Evolutionary conservation across 768 basidiomycete genomes (phyloP).

Genomic region (Leccinum rimulosum): DNA sequence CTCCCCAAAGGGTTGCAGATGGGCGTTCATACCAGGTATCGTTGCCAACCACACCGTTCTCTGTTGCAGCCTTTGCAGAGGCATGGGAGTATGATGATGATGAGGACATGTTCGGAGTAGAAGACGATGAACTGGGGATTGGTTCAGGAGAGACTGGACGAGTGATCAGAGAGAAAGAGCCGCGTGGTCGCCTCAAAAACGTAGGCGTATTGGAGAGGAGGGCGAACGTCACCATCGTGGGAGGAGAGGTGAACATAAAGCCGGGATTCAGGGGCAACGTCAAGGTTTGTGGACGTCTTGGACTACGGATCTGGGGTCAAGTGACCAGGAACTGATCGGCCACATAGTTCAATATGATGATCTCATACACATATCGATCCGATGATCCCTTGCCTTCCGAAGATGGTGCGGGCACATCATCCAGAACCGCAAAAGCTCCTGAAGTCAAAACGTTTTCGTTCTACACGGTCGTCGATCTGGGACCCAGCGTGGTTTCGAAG

Average conservation of each 20-base stretch:
- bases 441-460: slow-evolving; percentile 90
- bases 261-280: slow-evolving; percentile 75
- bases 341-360: slow-evolving; percentile 88
- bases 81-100: slow-evolving; percentile 99
- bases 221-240: slow-evolving; percentile 86
- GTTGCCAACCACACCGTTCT: slow-evolving; percentile 74
- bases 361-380: slow-evolving; percentile 90
- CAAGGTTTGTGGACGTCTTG: slow-evolving; percentile 52
- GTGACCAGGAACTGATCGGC: slow-evolving; percentile 1
- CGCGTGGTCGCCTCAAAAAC: slow-evolving; percentile 49
- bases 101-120: slow-evolving; percentile 70
- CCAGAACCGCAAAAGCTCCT: slow-evolving; percentile 48
- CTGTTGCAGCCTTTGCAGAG: slow-evolving; percentile 89
- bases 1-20: slow-evolving; percentile 59
- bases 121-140: slow-evolving; percentile 38
- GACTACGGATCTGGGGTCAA: neutral
- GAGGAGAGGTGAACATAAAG: slow-evolving; percentile 84
- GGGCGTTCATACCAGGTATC: slow-evolving; percentile 64
- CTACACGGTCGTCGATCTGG: slow-evolving; percentile 81
- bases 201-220: slow-evolving; percentile 85
- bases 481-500: slow-evolving; percentile 59
- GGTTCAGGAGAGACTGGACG: slow-evolving; percentile 33
- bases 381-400: slow-evolving; percentile 78
- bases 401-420: slow-evolving; percentile 49
- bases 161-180: slow-evolving; percentile 45